Conservation (phyloP, 768 basidiomycete genomes). For the Exsudoporus frostii region DNA sequence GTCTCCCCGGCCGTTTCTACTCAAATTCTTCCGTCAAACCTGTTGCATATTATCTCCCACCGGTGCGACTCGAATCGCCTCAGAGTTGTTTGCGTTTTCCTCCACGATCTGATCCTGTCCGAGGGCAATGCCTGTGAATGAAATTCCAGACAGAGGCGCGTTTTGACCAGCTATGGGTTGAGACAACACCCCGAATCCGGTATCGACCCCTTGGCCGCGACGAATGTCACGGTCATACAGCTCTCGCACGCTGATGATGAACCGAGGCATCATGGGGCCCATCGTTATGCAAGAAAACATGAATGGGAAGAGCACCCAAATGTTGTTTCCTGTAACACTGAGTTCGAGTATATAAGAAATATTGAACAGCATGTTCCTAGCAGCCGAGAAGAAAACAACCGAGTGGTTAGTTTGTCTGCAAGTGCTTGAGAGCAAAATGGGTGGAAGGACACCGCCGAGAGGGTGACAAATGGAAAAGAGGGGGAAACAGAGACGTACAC, state of each 20-base stretch:
- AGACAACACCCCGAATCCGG: slow-evolving; percentile 8
- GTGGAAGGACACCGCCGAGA: background rate
- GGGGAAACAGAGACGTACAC: background rate
- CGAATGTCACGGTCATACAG: background rate
- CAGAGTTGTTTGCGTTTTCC: no score
- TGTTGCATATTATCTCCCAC: no score
- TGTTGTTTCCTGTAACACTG: background rate
- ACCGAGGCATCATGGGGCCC: background rate
- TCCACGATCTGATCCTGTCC: no score
- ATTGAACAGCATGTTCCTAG: background rate
- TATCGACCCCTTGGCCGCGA: background rate
- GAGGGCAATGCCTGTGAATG: no score
- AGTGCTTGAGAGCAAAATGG: background rate
- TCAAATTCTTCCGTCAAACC: no score
- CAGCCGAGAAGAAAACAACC: no score
- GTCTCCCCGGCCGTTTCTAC: no score
- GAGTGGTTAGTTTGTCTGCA: background rate
- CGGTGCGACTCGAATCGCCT: no score
- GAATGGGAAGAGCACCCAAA: background rate
- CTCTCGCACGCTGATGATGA: slow-evolving; percentile 10
- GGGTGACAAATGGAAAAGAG: background rate
- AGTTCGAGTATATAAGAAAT: background rate
- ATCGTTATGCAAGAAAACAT: background rate
- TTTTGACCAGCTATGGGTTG: no score
- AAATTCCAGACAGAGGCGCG: no score